phyloP scores from a whole-genome alignment of 2,329 filamentous ascomycete species.

The Verticillium nubilum region DNA sequence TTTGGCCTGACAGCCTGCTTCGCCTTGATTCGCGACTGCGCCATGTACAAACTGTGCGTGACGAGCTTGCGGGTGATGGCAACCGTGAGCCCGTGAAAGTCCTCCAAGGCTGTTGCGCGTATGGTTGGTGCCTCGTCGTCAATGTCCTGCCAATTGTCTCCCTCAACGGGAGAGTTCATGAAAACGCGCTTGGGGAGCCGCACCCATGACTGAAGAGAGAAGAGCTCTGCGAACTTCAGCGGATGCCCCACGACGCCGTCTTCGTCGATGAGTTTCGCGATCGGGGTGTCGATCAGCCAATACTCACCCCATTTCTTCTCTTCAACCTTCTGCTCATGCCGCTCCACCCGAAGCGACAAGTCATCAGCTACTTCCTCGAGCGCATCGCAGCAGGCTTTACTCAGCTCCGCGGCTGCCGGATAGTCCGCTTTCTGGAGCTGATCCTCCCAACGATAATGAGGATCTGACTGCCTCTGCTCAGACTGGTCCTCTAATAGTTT shows the following conservation, averaged over 20 bases:
- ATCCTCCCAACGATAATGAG: slow-evolving; percentile 14
- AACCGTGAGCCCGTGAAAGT: slow-evolving; percentile 64
- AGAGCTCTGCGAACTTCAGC: slow-evolving; percentile 42
- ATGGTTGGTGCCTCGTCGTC: slow-evolving; percentile 62
- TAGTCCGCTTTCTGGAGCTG: slow-evolving; percentile 49
- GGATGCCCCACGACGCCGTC: slow-evolving; percentile 10
- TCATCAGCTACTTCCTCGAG: slow-evolving; percentile 66
- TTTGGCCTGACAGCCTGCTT: slow-evolving; percentile 24
- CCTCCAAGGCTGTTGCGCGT: slow-evolving; percentile 67
- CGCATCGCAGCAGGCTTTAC: slow-evolving; percentile 55
- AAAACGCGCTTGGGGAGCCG: slow-evolving; percentile 61
- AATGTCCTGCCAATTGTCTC: slow-evolving; percentile 63
- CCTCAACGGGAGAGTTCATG: slow-evolving; percentile 62
- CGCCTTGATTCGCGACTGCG: slow-evolving; percentile 61
- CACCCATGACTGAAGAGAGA: slow-evolving; percentile 57
- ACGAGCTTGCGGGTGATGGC: slow-evolving; percentile 67
- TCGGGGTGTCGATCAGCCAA: slow-evolving; percentile 57
- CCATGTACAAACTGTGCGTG: slow-evolving; percentile 62
- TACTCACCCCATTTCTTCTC: slow-evolving; percentile 52
- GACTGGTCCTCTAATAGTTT: slow-evolving; percentile 44
- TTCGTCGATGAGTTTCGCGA: slow-evolving; percentile 18
- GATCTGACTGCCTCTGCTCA: slow-evolving; percentile 9
- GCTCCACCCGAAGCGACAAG: slow-evolving; percentile 59
- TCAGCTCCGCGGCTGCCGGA: slow-evolving; percentile 69
- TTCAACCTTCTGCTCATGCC: slow-evolving; percentile 55